A percentile compares a stretch with the other conserved stretches of the same genome.
Conservation (phyloP, 2,329 filamentous ascomycete genomes). For the Arthrobotrys pseudoclavata region DNA sequence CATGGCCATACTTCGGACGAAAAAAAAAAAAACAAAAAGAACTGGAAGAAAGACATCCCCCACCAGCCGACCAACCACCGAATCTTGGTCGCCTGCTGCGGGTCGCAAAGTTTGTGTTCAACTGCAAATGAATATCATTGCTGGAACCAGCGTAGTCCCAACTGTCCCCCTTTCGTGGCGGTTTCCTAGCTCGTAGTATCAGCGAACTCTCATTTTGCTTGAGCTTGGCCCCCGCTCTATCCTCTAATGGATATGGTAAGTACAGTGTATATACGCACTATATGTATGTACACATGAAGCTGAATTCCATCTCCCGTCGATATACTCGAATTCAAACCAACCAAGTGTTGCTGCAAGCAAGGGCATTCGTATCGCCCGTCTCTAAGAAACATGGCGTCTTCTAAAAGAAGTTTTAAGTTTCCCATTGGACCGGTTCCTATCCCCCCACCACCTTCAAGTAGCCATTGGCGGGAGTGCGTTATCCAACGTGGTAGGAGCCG, state of each 20-base stretch:
- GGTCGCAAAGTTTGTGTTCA: slow-evolving; percentile 45
- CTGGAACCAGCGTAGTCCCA: slow-evolving; percentile 46
- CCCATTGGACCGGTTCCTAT: slow-evolving; percentile 35
- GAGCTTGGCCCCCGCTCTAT: slow-evolving; percentile 8
- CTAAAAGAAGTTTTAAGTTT: slow-evolving; percentile 32
- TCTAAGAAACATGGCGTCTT: slow-evolving; percentile 15
- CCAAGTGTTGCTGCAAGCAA: slow-evolving; percentile 25
- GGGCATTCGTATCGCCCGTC: slow-evolving; percentile 17
- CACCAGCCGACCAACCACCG: slow-evolving; percentile 12
- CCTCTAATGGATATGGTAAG: slow-evolving; percentile 2
- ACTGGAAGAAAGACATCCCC: slow-evolving; percentile 16
- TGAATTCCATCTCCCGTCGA: slow-evolving; percentile 18
- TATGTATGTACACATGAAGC: slow-evolving; percentile 7
- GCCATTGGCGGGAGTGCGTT: slow-evolving; percentile 49
- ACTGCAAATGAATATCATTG: slow-evolving; percentile 51
- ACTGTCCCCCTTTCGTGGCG: slow-evolving; percentile 14
- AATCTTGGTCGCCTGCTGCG: slow-evolving; percentile 43
- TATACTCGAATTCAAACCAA: slow-evolving; percentile 6
- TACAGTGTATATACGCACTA: not conserved
- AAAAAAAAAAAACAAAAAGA: slow-evolving; percentile 34
- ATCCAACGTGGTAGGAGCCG: slow-evolving; percentile 43
- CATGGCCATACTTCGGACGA: slow-evolving; percentile 59
- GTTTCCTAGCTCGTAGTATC: slow-evolving; percentile 11
- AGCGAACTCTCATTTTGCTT: slow-evolving; percentile 11
- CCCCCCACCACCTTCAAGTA: slow-evolving; percentile 31